Base-by-base conservation (phyloP, 495 filamentous ascomycete species). In the Penicillium turbatum region DNA sequence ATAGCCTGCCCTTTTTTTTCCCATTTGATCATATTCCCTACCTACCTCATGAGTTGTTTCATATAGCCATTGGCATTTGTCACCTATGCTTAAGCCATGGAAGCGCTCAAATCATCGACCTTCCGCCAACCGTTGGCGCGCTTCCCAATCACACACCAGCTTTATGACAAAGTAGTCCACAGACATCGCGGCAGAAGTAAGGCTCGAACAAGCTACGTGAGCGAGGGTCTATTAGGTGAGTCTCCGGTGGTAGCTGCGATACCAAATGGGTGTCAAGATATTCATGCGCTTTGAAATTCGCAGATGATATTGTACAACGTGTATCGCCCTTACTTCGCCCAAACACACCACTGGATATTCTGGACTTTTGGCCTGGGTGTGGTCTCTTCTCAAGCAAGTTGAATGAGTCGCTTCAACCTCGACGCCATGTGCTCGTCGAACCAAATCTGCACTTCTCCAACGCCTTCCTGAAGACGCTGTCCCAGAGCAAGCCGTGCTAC, bases 301-400 rank as follows among this genome's bases (percentile, higher is more conserved):
- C 60, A 83, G 79, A 81, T 56, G 70, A 82, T 62, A 56, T 77
- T 16, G 46, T 82, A 45, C 51, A 80, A 56, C 74, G 78, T 16
- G 63, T 87, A 17, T 77, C 75, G 8, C 82, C 81, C 2, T 82
- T 78, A 10, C 79, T 96, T 21, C 64, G 67, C 17, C 76, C 78
- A 45, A 82, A 90, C 62, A 63, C 70, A 12, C 85, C 86, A 45
- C 83, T 90, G 60, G 89, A 91, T 55, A 78, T 97, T 47, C 73
- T 97, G 56, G 92, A 97, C 62, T 71, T 96, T 35, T 87, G 88
- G 72, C 92, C 92, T 1, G 89, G 88, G 21, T 59, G 65, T 17
- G 89, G 89, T 12, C 30, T 92, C 7, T 88, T 82, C 76, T 96
- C 92, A 8, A 71, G 75, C 5, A 88, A 86, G 59, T 61, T 97